Conservation (phyloP, 2,329 filamentous ascomycete species). For the Chaetothyriales sp. region DNA sequence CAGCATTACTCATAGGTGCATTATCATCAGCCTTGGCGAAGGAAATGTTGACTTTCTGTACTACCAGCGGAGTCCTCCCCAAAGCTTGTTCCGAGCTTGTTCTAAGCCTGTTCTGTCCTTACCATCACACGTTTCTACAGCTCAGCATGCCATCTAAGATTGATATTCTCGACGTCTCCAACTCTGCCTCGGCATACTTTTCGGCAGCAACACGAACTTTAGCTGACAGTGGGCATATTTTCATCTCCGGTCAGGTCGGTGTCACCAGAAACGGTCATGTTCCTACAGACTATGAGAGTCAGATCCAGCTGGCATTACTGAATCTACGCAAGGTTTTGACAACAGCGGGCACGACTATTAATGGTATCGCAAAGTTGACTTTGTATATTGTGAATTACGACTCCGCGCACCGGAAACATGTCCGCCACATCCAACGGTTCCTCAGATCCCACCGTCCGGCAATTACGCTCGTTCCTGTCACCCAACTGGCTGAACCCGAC, state of each 20-base stretch:
- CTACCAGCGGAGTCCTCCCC: too few species aligned
- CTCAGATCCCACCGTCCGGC: constrained; percentile 29
- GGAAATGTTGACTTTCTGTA: too few species aligned
- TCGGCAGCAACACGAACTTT: constrained; percentile 8
- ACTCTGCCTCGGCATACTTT: constrained; percentile 9
- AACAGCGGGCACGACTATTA: constrained; percentile 24
- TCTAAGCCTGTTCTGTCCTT: too few species aligned
- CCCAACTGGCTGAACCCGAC: constrained; percentile 23
- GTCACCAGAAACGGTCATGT: constrained; percentile 21
- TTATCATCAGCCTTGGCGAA: too few species aligned
- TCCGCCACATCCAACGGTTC: constrained; percentile 27
- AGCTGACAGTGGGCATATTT: constrained; percentile 1
- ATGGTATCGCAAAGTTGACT: constrained; percentile 30
- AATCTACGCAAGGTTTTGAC: constrained; percentile 27
- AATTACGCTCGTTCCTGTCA: constrained; percentile 32
- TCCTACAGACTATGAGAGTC: constrained; percentile 29
- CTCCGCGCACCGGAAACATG: constrained; percentile 24
- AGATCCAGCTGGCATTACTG: constrained; percentile 28
- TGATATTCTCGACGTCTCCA: constrained; percentile 2
- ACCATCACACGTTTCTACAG: too few species aligned
- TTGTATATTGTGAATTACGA: constrained; percentile 35
- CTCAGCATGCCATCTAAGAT: not conserved
- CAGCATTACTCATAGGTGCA: too few species aligned
- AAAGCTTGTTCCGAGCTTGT: too few species aligned
- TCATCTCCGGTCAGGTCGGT: constrained; percentile 25